Percentiles rank a stretch among this genome's conserved stretches.
Conservation (phyloP, 1,139 yeast species). For the Zygosaccharomyces sapae region DNA sequence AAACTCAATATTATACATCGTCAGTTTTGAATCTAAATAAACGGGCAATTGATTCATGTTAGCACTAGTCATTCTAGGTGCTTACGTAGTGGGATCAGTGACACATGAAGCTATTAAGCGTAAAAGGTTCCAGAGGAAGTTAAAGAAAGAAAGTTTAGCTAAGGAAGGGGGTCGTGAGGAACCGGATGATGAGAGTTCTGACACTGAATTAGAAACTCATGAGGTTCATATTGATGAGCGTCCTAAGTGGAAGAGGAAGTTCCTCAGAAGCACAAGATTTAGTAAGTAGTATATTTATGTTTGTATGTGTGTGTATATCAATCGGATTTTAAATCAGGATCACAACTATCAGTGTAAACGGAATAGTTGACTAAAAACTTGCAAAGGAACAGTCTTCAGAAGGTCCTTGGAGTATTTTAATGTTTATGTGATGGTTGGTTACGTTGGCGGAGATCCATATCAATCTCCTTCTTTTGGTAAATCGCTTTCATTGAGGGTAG, state of each 20-base stretch:
- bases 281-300: not conserved
- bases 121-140: not conserved
- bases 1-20: not conserved
- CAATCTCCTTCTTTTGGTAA: conserved; percentile 64
- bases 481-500: conserved; percentile 77
- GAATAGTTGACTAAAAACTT: not conserved
- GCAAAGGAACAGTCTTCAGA: not conserved
- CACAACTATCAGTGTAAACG: not conserved
- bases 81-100: not conserved
- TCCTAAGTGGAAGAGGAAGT: conserved; percentile 1
- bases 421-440: conserved; percentile 14
- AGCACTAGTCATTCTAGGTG: not conserved
- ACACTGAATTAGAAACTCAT: not conserved
- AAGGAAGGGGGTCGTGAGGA: not conserved
- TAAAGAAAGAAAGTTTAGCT: not conserved
- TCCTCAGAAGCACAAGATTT: not conserved
- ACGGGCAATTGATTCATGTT: not conserved
- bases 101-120: not conserved
- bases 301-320: not conserved
- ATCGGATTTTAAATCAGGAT: not conserved
- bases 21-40: not conserved
- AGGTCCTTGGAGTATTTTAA: not conserved
- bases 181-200: not conserved
- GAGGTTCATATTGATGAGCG: conserved; percentile 1
- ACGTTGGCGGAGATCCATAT: conserved; percentile 31